phyloP scores from a whole-genome alignment of 1,284 basidiomycete genomes.

The Coniferiporia weirii region DNA sequence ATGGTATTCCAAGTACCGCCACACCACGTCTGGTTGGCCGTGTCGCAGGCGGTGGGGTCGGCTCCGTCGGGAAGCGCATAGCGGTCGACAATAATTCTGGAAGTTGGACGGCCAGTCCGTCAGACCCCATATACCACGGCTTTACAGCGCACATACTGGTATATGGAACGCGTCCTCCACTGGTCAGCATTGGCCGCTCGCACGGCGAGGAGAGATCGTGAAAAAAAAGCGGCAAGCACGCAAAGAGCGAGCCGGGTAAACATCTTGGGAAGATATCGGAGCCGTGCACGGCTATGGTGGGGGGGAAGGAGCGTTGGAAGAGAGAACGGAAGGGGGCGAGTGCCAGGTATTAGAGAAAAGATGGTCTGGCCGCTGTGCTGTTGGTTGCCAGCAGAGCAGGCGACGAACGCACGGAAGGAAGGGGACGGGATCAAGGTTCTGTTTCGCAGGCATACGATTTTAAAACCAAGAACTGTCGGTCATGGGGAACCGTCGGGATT shows the following conservation, averaged over 20 bases:
- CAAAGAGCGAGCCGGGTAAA: constrained; percentile 4
- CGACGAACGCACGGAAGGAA: background rate
- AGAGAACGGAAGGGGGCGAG: background rate
- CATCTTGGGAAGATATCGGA: background rate
- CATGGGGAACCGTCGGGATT: too few relatives aligned
- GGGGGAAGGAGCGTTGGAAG: constrained; percentile 8
- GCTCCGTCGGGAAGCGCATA: constrained; percentile 58
- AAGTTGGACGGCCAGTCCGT: background rate
- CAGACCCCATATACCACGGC: constrained; percentile 1
- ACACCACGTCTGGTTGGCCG: constrained; percentile 56
- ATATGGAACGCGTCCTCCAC: constrained; percentile 38
- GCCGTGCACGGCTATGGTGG: constrained; percentile 12
- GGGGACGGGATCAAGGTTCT: background rate
- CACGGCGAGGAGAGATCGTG: background rate
- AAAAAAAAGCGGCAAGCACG: constrained; percentile 4
- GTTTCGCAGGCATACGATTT: too few relatives aligned
- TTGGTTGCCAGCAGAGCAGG: background rate
- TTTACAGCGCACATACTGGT: constrained; percentile 29
- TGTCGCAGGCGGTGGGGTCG: constrained; percentile 51
- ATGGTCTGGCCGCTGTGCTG: background rate
- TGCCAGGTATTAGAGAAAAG: background rate
- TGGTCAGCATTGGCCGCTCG: constrained; percentile 35
- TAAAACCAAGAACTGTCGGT: too few relatives aligned
- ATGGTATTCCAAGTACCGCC: constrained; percentile 77
- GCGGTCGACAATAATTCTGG: constrained; percentile 69